These are phyloP conservation scores for Trypanosoma melophagium DNA, from an alignment of 208 protist genomes.

Conservation along the genomic window DNA sequence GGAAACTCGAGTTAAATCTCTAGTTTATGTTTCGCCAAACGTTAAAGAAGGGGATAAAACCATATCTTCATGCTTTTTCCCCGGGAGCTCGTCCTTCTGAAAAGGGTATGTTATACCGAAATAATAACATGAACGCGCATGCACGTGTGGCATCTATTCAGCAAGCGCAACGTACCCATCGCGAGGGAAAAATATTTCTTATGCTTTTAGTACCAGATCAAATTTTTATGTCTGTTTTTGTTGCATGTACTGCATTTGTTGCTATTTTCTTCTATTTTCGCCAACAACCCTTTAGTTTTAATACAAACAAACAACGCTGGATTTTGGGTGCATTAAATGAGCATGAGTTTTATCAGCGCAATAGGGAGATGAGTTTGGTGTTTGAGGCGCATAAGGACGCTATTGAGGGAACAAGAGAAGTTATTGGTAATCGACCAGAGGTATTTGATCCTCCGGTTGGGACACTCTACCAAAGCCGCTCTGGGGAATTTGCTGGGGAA, in stretches of 20 bases:
- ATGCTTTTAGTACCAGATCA: constrained; percentile 77
- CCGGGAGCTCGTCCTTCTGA: constrained; percentile 74
- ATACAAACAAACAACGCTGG: constrained; percentile 58
- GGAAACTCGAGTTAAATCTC: not conserved
- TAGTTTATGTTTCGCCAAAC: constrained; percentile 65
- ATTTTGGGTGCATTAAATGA: constrained; percentile 57
- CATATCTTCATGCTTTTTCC: constrained; percentile 82
- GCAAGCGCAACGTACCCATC: constrained; percentile 51
- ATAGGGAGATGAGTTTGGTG: constrained; percentile 71
- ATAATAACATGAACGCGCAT: constrained; percentile 85
- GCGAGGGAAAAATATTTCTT: constrained; percentile 54
- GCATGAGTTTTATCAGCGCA: constrained; percentile 79
- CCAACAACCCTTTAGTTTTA: constrained; percentile 50
- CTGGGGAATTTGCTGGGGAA: constrained; percentile 39
- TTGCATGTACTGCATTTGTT: constrained; percentile 23
- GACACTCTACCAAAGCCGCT: constrained; percentile 51
- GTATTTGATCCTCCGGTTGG: constrained; percentile 54
- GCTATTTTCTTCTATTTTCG: constrained; percentile 32
- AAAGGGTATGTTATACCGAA: constrained; percentile 88
- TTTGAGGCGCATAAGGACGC: constrained; percentile 66
- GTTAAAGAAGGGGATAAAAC: constrained; percentile 49
- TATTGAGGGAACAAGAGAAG: constrained; percentile 60
- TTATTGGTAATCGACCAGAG: constrained; percentile 41
- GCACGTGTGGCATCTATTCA: constrained; percentile 69
- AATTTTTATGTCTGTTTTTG: constrained; percentile 34